Conservation (phyloP, 441 rosid species). For the Euphorbia corollata region DNA sequence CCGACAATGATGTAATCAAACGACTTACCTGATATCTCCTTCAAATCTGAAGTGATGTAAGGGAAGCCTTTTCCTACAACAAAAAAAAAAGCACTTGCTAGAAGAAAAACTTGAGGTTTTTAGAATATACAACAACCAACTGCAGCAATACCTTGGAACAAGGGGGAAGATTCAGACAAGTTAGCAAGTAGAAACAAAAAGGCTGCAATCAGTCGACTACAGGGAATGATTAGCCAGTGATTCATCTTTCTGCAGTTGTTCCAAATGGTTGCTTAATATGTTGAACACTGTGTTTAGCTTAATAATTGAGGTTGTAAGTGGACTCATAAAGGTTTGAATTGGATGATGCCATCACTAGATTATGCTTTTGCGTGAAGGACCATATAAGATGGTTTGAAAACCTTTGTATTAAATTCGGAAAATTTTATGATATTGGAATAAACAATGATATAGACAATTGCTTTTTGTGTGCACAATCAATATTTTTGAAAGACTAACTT, state of each 20-base stretch:
- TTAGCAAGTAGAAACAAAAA: conserved; percentile 18
- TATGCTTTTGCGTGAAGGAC: no score
- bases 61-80: conserved; percentile 37
- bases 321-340: no score
- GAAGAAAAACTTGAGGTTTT: not conserved
- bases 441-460: no score
- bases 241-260: conserved; percentile 20
- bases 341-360: no score
- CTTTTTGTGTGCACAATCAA: no score
- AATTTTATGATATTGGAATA: no score
- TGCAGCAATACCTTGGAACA: conserved; percentile 31
- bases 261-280: conserved; percentile 1
- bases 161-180: conserved; percentile 18
- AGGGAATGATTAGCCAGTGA: conserved; percentile 10
- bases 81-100: not conserved
- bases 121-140: not conserved
- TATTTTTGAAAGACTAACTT: no score
- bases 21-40: conserved; percentile 55
- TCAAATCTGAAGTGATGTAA: conserved; percentile 49
- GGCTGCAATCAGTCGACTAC: conserved; percentile 15
- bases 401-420: no score
- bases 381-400: no score
- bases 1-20: conserved; percentile 64
- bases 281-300: not conserved
- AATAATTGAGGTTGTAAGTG: no score